Evolutionary conservation across 2,329 filamentous ascomycete species (phyloP).

Genomic region (Colletotrichum trifolii): DNA sequence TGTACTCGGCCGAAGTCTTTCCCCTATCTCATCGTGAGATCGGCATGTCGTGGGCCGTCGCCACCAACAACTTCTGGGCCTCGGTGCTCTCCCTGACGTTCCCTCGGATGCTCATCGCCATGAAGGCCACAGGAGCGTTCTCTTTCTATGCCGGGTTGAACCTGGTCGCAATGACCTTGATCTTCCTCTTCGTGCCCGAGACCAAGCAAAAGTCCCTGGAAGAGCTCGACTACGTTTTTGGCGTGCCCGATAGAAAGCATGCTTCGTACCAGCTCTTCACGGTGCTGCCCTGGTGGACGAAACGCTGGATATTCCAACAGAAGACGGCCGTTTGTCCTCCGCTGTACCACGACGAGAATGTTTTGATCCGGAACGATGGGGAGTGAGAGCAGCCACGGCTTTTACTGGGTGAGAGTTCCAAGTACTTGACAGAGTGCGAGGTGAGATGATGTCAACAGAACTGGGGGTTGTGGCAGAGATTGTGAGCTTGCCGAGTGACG

Average conservation of each 20-base stretch:
- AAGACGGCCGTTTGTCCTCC: constrained; percentile 49
- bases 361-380: no score
- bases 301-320: constrained; percentile 64
- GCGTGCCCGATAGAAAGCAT: constrained; percentile 68
- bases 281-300: constrained; percentile 70
- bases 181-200: constrained; percentile 62
- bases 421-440: no score
- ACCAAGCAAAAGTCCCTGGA: constrained; percentile 63
- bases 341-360: constrained; percentile 14
- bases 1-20: constrained; percentile 72
- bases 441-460: no score
- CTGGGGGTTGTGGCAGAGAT: no score
- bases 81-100: constrained; percentile 63
- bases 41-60: constrained; percentile 72
- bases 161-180: constrained; percentile 56
- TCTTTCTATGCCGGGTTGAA: constrained; percentile 61
- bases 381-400: no score
- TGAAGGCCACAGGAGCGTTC: constrained; percentile 51
- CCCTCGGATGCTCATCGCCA: constrained; percentile 56
- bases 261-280: constrained; percentile 67
- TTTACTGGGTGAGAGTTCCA: no score
- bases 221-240: constrained; percentile 70
- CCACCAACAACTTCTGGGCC: constrained; percentile 67
- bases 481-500: no score
- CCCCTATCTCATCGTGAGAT: constrained; percentile 72